Conservation (phyloP, 768 basidiomycete species). For the Sporobolomyces roseus region DNA sequence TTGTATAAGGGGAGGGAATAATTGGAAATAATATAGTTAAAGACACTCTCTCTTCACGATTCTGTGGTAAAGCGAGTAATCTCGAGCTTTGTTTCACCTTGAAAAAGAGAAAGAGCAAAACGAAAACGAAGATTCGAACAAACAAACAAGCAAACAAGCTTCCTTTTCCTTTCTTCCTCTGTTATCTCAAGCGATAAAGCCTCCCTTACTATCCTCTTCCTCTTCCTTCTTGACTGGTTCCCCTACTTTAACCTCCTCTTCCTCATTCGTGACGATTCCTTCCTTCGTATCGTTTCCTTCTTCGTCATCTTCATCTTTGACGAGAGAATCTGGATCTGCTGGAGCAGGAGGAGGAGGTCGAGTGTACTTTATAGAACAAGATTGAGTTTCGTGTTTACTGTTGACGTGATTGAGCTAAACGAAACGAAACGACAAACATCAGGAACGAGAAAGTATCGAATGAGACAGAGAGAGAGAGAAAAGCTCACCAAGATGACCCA, state of each 20-base stretch:
- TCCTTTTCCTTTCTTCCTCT: no score
- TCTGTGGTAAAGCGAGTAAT: no score
- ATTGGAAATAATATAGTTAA: no score
- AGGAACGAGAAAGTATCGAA: neutral
- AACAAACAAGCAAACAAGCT: no score
- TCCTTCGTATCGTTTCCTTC: neutral
- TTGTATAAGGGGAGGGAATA: no score
- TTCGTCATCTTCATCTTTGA: slow-evolving; percentile 1
- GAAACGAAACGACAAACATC: neutral
- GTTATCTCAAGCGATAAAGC: no score
- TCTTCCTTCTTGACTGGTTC: no score
- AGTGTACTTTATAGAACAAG: neutral
- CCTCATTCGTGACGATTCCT: neutral
- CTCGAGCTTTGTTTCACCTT: no score
- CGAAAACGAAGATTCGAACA: neutral
- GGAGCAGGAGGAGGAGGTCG: neutral
- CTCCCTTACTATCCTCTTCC: no score
- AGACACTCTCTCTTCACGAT: no score
- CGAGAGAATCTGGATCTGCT: neutral
- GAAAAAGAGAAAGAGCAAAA: neutral
- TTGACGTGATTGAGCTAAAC: neutral
- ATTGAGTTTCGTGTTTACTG: neutral
- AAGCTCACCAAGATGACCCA: neutral
- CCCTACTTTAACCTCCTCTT: no score
- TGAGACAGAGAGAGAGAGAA: no score